Conservation (phyloP, 163 green algal species). For the Trebouxiophyceae sp. region DNA sequence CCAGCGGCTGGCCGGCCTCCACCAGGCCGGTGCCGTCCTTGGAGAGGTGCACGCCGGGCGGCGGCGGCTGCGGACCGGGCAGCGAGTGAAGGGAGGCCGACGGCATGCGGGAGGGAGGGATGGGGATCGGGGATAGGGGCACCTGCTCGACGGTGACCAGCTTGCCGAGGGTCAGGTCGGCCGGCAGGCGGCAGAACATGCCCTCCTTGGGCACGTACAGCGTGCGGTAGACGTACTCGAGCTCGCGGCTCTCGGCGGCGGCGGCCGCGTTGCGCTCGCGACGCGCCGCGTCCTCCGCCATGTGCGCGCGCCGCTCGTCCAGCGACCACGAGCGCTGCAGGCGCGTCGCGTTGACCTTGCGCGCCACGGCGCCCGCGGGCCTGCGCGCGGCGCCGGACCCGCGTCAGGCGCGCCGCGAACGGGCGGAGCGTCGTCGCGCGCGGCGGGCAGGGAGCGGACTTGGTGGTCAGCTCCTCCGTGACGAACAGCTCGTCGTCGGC, state of each 20-base stretch:
- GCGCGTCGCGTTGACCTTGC: slow-evolving; percentile 17
- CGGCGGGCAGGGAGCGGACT: slow-evolving; percentile 9
- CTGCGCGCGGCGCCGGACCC: no score
- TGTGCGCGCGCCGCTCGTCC: slow-evolving; percentile 28
- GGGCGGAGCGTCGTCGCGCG: no score
- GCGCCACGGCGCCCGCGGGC: slow-evolving; percentile 19
- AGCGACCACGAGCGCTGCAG: slow-evolving; percentile 37
- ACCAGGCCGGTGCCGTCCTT: slow-evolving; percentile 38
- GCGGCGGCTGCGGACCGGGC: no score
- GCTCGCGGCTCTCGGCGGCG: slow-evolving; percentile 17
- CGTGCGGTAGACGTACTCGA: slow-evolving; percentile 65
- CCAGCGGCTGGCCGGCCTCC: slow-evolving; percentile 56
- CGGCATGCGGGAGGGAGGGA: no score
- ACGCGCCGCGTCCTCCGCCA: slow-evolving; percentile 43
- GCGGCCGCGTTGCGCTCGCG: slow-evolving; percentile 31
- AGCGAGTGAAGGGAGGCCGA: no score
- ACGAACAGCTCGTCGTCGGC: slow-evolving; percentile 81
- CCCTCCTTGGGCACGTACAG: slow-evolving; percentile 76
- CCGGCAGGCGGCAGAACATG: slow-evolving; percentile 75
- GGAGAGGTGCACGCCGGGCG: slow-evolving; percentile 13
- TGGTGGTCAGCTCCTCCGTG: slow-evolving; percentile 30
- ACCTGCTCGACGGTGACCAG: no score
- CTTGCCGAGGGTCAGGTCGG: slow-evolving; percentile 40
- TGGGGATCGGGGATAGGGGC: no score
- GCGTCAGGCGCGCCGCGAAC: no score